phyloP scores from a whole-genome alignment of 1,139 yeast genomes.

The Hansenula lynferdii region DNA sequence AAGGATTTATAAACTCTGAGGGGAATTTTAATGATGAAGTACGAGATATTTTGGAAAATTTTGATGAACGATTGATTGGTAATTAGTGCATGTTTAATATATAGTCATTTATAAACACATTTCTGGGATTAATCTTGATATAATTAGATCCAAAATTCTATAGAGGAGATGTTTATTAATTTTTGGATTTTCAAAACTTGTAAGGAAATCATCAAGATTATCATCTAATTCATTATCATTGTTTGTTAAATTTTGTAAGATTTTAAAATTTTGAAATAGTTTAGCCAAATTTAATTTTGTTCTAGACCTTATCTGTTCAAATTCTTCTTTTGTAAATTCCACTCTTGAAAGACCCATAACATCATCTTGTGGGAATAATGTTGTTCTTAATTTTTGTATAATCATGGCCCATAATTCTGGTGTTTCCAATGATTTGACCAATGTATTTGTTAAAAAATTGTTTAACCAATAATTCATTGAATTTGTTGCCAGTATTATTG shows the following conservation, averaged over 20 bases:
- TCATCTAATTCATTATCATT: conserved; percentile 22
- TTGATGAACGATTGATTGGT: conserved; percentile 5
- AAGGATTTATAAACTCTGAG: conserved; percentile 9
- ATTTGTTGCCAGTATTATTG: conserved; percentile 7
- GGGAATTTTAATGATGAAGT: conserved; percentile 16
- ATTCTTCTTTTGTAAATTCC: conserved; percentile 17
- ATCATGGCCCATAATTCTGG: conserved; percentile 21
- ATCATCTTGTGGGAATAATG: conserved; percentile 34
- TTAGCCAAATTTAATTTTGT: conserved; percentile 10
- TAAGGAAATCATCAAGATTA: conserved; percentile 29
- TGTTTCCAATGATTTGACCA: conserved; percentile 15
- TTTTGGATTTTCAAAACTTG: conserved; percentile 29
- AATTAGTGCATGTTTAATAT: conserved; percentile 13
- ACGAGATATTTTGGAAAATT: conserved; percentile 8
- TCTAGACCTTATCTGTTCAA: conserved; percentile 14
- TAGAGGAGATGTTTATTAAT: conserved; percentile 38
- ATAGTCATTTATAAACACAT: neutral
- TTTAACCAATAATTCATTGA: conserved; percentile 20
- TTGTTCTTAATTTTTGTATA: conserved; percentile 25
- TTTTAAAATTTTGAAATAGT: conserved; percentile 16
- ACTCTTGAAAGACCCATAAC: conserved; percentile 36
- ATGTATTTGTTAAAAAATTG: conserved; percentile 19
- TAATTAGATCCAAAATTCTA: conserved; percentile 32
- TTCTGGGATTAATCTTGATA: conserved; percentile 36
- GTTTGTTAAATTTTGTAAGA: conserved; percentile 12